Evolutionary conservation across 805 yeast species (phyloP).

Genomic region (Teunomyces panamensis): DNA sequence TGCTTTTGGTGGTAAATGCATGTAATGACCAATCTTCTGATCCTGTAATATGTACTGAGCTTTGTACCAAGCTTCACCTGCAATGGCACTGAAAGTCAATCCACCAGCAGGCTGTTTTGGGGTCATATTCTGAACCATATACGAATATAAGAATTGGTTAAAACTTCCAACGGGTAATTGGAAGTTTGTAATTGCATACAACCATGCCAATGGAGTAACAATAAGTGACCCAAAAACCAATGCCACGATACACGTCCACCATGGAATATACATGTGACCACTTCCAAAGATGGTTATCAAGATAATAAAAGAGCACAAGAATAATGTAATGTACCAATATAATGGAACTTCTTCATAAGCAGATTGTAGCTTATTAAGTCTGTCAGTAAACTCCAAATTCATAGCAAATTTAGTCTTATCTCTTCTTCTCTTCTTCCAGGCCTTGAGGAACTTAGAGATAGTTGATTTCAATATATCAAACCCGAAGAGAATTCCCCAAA

Average conservation of each 20-base stretch:
- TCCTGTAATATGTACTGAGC: slow-evolving; percentile 22
- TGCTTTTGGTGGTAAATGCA: slow-evolving; percentile 21
- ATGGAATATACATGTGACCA: slow-evolving; percentile 23
- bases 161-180: slow-evolving; percentile 26
- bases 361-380: slow-evolving; percentile 41
- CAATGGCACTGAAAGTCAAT: slow-evolving; percentile 21
- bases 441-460: slow-evolving; percentile 5
- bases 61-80: slow-evolving; percentile 26
- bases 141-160: slow-evolving; percentile 23
- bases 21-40: slow-evolving; percentile 23
- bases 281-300: slow-evolving; percentile 31
- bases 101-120: slow-evolving; percentile 21
- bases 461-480: slow-evolving; percentile 10
- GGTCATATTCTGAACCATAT: slow-evolving; percentile 12
- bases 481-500: slow-evolving; percentile 22
- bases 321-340: slow-evolving; percentile 38
- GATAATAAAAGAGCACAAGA: slow-evolving; percentile 30
- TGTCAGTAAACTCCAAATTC: slow-evolving; percentile 30
- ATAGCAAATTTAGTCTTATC: slow-evolving; percentile 7
- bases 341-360: slow-evolving; percentile 39
- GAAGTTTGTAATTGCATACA: slow-evolving; percentile 23
- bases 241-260: slow-evolving; percentile 21
- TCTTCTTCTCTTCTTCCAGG: slow-evolving; percentile 8
- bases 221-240: slow-evolving; percentile 21
- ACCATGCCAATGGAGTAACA: slow-evolving; percentile 25